These are phyloP conservation scores for Ricinus communis DNA, from an alignment of 345 rosid species.

Conservation along the genomic window DNA sequence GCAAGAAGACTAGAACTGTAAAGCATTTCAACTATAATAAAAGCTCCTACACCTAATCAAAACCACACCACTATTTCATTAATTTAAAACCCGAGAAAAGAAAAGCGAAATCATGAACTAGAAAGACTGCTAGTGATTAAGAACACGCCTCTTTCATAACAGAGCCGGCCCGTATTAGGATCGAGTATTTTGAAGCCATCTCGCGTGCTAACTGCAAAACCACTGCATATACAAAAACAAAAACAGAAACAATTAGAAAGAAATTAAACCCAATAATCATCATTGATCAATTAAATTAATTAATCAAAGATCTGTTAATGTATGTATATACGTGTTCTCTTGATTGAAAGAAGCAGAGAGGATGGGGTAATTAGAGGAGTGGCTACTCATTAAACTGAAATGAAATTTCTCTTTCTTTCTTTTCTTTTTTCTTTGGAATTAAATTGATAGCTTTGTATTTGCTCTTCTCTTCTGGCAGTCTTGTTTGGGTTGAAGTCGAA, in stretches of 20 bases:
- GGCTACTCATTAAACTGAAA: constrained; percentile 55
- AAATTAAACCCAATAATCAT: too few species aligned
- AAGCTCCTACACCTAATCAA: constrained; percentile 69
- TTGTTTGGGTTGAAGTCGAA: too few species aligned
- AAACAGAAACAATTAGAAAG: too few species aligned
- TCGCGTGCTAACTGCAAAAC: constrained; percentile 66
- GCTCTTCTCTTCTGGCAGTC: too few species aligned
- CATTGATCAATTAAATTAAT: too few species aligned
- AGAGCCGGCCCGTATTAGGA: constrained; percentile 75
- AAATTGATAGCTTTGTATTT: too few species aligned
- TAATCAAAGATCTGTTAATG: too few species aligned
- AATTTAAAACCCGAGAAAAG: not conserved
- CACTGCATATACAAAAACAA: constrained; percentile 47
- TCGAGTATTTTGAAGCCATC: constrained; percentile 78
- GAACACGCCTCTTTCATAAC: constrained; percentile 69
- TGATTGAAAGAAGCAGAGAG: constrained; percentile 85
- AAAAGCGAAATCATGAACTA: not conserved
- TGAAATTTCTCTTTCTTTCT: not conserved
- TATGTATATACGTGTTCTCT: constrained; percentile 80
- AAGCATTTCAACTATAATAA: constrained; percentile 81
- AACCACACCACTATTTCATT: not conserved
- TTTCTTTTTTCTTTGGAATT: too few species aligned
- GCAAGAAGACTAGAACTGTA: constrained; percentile 88
- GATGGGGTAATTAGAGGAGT: constrained; percentile 47
- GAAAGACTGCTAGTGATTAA: not conserved